A percentile compares a stretch with the other conserved stretches of the same genome.
Conservation (phyloP, 768 basidiomycete genomes). For the Chalciporus piperatus region DNA sequence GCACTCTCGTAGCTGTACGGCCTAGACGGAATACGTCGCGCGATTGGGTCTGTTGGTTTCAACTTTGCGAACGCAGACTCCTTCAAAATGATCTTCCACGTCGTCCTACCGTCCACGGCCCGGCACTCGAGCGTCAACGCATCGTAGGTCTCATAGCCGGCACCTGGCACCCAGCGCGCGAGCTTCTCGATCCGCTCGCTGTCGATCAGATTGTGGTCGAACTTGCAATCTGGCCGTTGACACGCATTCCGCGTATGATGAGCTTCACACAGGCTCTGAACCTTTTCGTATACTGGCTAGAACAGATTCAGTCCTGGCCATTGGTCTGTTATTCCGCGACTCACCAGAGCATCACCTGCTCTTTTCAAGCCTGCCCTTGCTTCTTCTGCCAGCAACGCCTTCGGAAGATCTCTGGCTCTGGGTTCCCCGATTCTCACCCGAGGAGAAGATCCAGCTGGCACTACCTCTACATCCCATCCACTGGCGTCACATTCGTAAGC, state of each 20-base stretch:
- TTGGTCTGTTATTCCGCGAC: not conserved
- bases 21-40: conserved; percentile 4
- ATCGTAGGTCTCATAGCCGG: conserved; percentile 1
- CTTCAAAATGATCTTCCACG: conserved; percentile 16
- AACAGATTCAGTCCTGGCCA: not conserved
- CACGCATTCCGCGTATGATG: conserved; percentile 9
- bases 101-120: conserved; percentile 7
- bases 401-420: conserved; percentile 8
- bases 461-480: conserved; percentile 9
- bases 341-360: conserved; percentile 10
- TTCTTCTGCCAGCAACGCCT: conserved; percentile 8
- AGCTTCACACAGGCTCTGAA: conserved; percentile 16
- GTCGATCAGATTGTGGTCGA: conserved; percentile 19
- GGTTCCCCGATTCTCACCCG: not conserved
- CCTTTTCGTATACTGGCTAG: conserved; percentile 11
- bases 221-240: conserved; percentile 9
- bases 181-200: conserved; percentile 11
- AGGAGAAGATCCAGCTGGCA: not conserved
- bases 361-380: conserved; percentile 3
- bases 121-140: conserved; percentile 17
- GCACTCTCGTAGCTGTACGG: conserved; percentile 14
- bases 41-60: conserved; percentile 12
- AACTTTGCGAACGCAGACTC: conserved; percentile 7
- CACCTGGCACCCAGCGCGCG: conserved; percentile 5
- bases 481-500: conserved; percentile 5